Conservation (phyloP, 208 protist genomes). For the Leptomonas pyrrhocoris region DNA sequence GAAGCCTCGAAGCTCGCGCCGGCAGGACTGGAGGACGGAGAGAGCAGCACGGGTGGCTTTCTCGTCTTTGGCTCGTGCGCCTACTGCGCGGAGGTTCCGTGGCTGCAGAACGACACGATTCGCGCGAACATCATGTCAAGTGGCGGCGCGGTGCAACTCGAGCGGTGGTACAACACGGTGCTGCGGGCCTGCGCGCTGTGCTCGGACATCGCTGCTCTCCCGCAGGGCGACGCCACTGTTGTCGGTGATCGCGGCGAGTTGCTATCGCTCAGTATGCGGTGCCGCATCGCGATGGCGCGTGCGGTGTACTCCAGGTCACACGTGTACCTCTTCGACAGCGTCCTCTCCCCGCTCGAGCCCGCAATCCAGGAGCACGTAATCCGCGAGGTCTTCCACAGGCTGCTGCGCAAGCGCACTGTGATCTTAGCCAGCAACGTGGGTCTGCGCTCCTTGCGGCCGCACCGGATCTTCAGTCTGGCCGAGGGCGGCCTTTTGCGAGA, state of each 20-base stretch:
- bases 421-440: slow-evolving; percentile 76
- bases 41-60: slow-evolving; percentile 52
- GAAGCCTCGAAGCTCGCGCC: slow-evolving; percentile 18
- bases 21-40: slow-evolving; percentile 11
- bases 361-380: slow-evolving; percentile 65
- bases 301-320: slow-evolving; percentile 81
- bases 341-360: slow-evolving; percentile 89
- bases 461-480: slow-evolving; percentile 66
- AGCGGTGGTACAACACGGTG: slow-evolving; percentile 67
- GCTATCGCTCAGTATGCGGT: slow-evolving; percentile 77
- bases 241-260: slow-evolving; percentile 74
- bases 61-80: slow-evolving; percentile 66
- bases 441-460: slow-evolving; percentile 48
- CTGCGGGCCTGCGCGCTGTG: slow-evolving; percentile 73
- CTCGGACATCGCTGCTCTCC: slow-evolving; percentile 75
- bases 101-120: slow-evolving; percentile 92
- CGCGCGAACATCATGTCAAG: slow-evolving; percentile 93
- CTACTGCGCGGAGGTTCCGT: slow-evolving; percentile 85
- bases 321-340: slow-evolving; percentile 90
- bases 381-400: slow-evolving; percentile 62
- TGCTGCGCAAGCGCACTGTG: slow-evolving; percentile 81
- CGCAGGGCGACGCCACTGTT: slow-evolving; percentile 85
- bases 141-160: slow-evolving; percentile 29
- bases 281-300: slow-evolving; percentile 79
- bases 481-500: slow-evolving; percentile 48